Conservation (phyloP, 345 rosid genomes). For the Melaleuca alternifolia region DNA sequence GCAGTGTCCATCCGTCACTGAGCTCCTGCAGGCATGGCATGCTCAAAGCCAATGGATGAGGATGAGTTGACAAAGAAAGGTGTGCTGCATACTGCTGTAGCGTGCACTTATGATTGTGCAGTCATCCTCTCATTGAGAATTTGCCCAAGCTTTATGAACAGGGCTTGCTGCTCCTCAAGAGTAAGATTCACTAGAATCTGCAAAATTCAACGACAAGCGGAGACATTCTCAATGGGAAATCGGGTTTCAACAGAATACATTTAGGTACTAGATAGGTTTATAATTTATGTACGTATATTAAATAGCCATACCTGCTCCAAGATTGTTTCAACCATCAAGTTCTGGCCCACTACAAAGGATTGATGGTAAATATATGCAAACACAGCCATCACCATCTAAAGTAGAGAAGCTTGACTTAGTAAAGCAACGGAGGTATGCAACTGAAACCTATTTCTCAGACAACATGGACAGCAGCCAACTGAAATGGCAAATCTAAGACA, state of each 20-base stretch:
- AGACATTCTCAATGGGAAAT: not conserved
- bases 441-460: not conserved
- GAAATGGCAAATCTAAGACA: not conserved
- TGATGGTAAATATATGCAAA: constrained; percentile 93
- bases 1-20: not conserved
- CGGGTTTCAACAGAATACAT: not conserved
- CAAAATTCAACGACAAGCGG: not conserved
- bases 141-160: constrained; percentile 47
- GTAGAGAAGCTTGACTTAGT: not conserved
- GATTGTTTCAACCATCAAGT: constrained; percentile 54
- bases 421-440: not conserved
- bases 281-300: not conserved
- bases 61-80: not conserved
- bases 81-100: not conserved
- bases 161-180: constrained; percentile 58
- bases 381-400: constrained; percentile 97
- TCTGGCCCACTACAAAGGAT: constrained; percentile 56
- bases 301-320: constrained; percentile 53
- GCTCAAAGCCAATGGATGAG: not conserved
- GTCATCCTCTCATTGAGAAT: constrained; percentile 4
- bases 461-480: not conserved
- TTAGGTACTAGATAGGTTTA: not conserved
- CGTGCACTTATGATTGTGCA: not conserved
- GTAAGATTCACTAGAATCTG: constrained; percentile 53
- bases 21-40: not conserved